phyloP scores from a whole-genome alignment of 768 basidiomycete species.

The Cystofilobasidium ferigula region DNA sequence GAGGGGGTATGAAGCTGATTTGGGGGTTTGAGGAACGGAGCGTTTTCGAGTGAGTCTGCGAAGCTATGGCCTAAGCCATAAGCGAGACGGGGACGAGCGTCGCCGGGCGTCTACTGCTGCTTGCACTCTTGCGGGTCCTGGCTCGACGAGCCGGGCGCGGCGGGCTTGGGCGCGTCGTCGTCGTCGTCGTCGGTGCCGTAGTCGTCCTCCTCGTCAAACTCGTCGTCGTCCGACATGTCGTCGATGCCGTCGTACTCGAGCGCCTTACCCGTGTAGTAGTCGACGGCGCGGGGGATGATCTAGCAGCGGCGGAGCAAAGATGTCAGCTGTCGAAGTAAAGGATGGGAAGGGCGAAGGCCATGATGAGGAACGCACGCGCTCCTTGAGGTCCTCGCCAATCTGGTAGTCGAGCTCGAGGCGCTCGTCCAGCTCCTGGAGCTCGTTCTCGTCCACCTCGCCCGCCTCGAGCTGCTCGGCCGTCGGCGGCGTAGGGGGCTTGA shows the following conservation, averaged over 20 bases:
- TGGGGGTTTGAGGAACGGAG: too few relatives aligned
- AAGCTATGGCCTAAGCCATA: too few relatives aligned
- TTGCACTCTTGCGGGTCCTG: conserved; percentile 79
- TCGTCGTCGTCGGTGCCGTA: conserved; percentile 51
- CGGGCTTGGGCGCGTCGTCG: conserved; percentile 49
- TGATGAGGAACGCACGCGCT: too few relatives aligned
- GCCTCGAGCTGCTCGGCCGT: conserved; percentile 55
- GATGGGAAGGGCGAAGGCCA: too few relatives aligned
- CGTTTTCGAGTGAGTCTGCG: too few relatives aligned
- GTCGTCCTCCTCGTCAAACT: conserved; percentile 33
- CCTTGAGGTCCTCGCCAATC: conserved; percentile 95
- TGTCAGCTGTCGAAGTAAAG: too few relatives aligned
- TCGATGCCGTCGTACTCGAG: conserved; percentile 56
- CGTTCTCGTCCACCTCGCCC: conserved; percentile 56
- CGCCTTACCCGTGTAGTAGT: conserved; percentile 91
- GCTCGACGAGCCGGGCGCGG: conserved; percentile 39
- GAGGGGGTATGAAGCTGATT: too few relatives aligned
- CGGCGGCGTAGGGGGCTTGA: conserved; percentile 67
- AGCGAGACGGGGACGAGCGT: too few relatives aligned
- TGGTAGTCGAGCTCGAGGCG: conserved; percentile 95
- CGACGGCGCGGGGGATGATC: conserved; percentile 85
- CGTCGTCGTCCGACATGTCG: conserved; percentile 34
- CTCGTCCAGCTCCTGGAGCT: conserved; percentile 68
- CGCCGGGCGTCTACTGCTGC: conserved; percentile 76
- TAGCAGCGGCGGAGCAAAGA: too few relatives aligned